phyloP scores from a whole-genome alignment of 2,329 filamentous ascomycete genomes.

The Fusarium sp. region DNA sequence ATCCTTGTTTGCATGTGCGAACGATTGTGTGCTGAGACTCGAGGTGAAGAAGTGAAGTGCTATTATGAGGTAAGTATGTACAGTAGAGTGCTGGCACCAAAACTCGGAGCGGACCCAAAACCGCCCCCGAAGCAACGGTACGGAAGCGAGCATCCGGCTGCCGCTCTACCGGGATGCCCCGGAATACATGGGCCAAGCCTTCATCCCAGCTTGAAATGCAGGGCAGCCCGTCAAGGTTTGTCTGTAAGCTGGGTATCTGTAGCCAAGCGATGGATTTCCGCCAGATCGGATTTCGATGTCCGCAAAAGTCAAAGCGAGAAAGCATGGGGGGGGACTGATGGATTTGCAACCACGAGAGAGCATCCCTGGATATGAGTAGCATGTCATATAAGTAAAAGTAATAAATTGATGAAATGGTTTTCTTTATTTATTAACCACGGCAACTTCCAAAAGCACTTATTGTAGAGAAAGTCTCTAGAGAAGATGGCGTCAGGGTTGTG shows the following conservation, averaged over 20 bases:
- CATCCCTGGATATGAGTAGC: background rate
- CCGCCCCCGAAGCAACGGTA: slow-evolving; percentile 22
- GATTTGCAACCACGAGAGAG: background rate
- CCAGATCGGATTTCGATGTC: background rate
- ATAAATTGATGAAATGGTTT: background rate
- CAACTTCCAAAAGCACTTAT: background rate
- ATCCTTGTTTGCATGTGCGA: background rate
- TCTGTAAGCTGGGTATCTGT: slow-evolving; percentile 4
- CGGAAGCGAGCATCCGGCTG: slow-evolving; percentile 26
- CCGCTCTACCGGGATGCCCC: slow-evolving; percentile 32
- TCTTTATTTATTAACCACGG: background rate
- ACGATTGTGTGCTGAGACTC: background rate
- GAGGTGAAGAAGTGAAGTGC: background rate
- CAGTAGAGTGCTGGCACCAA: slow-evolving; percentile 10
- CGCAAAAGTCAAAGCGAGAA: background rate
- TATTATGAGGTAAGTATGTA: background rate
- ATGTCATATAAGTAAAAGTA: background rate
- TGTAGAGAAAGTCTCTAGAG: background rate
- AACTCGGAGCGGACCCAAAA: slow-evolving; percentile 12
- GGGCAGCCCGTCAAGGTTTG: slow-evolving; percentile 15
- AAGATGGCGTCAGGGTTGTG: background rate
- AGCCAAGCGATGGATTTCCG: background rate
- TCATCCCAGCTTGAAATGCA: slow-evolving; percentile 12
- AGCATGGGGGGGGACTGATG: background rate
- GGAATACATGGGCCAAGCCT: slow-evolving; percentile 18